These are phyloP conservation scores for Talaromyces sp. DNA, from an alignment of 2,329 filamentous ascomycete species.

Conservation along the genomic window DNA sequence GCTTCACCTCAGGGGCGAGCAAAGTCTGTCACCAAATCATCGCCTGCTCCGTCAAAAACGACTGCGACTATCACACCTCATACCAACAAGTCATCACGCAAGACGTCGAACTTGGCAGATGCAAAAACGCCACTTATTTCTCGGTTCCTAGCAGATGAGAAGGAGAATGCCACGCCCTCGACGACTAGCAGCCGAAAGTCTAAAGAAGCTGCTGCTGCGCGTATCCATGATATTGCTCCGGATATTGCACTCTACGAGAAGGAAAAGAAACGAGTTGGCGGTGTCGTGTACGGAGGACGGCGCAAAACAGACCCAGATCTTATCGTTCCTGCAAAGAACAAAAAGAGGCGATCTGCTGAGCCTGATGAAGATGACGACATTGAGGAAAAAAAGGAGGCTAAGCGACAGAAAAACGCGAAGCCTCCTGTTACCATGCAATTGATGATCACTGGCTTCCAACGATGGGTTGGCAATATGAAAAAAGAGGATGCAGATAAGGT, in stretches of 20 bases:
- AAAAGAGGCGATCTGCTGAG: constrained; percentile 47
- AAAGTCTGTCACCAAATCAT: constrained; percentile 23
- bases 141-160: constrained; percentile 59
- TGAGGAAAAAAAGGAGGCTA: constrained; percentile 57
- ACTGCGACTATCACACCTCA: constrained; percentile 18
- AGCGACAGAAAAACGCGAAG: constrained; percentile 57
- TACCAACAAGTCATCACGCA: constrained; percentile 30
- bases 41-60: constrained; percentile 8
- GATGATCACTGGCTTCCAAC: constrained; percentile 77
- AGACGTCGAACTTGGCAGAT: constrained; percentile 30
- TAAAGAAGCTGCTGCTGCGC: constrained; percentile 78
- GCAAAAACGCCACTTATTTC: constrained; percentile 55
- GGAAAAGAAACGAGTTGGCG: constrained; percentile 78
- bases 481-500: constrained; percentile 81
- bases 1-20: constrained; percentile 26
- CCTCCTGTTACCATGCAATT: constrained; percentile 71
- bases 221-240: constrained; percentile 71
- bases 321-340: constrained; percentile 36
- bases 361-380: constrained; percentile 48
- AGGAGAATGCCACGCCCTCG: constrained; percentile 81
- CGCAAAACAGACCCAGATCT: constrained; percentile 46
- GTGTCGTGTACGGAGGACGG: constrained; percentile 60
- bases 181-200: constrained; percentile 78
- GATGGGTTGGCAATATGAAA: constrained; percentile 71
- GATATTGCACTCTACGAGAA: constrained; percentile 92